These are phyloP conservation scores for Teratosphaeria pseudoeucalypti DNA, from an alignment of 2,329 filamentous ascomycete species.

Conservation along the genomic window DNA sequence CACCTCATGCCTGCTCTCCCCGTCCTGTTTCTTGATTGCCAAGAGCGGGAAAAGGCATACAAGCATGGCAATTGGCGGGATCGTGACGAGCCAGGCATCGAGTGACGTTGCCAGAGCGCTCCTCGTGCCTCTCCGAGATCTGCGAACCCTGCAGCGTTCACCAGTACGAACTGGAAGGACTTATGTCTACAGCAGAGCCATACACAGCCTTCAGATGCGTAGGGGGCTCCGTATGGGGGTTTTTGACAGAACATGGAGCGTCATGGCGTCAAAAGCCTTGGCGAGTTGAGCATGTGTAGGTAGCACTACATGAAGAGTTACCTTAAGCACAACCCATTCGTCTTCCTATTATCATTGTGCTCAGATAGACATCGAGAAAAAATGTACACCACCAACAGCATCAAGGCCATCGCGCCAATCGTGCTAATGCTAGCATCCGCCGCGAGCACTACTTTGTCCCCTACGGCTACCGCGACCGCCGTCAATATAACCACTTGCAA, in stretches of 20 bases:
- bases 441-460: not conserved
- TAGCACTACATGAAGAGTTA: not conserved
- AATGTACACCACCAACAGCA: not conserved
- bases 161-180: not conserved
- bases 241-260: not conserved
- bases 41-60: not conserved
- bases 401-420: not conserved
- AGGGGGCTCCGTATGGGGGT: not conserved
- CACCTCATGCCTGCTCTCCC: not conserved
- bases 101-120: not conserved
- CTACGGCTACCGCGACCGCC: not conserved
- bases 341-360: not conserved
- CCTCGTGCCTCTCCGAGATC: not conserved
- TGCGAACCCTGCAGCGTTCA: not conserved
- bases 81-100: not conserved
- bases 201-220: not conserved
- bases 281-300: not conserved
- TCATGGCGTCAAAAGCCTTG: not conserved
- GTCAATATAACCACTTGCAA: conserved; percentile 47
- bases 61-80: not conserved
- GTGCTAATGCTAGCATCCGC: not conserved
- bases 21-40: not conserved
- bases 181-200: not conserved
- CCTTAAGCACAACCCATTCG: not conserved
- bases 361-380: not conserved